These are phyloP conservation scores for Ceratocystis albifundus DNA, from an alignment of 2,329 filamentous ascomycete genomes.

Conservation along the genomic window DNA sequence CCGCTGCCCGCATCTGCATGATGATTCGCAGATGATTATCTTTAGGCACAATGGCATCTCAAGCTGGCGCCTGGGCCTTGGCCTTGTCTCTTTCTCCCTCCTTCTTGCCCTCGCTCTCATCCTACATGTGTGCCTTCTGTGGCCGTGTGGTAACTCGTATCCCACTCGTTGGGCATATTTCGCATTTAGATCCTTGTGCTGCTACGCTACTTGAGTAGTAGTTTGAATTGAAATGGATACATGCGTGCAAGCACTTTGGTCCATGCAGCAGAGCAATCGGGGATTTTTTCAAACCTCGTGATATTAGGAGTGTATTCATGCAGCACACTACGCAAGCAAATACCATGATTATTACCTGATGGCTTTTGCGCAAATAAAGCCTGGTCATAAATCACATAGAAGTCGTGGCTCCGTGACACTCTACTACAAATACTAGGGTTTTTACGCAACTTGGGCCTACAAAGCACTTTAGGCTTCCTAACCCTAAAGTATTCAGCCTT, in stretches of 20 bases:
- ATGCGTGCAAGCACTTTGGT: conserved; percentile 18
- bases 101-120: neutral
- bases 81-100: neutral
- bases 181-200: too few species aligned
- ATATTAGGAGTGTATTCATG: neutral
- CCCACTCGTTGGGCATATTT: conserved; percentile 6
- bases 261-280: neutral
- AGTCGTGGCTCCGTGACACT: too few species aligned
- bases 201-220: too few species aligned
- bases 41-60: conserved; percentile 10
- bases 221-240: neutral
- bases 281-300: neutral
- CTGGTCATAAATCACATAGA: neutral
- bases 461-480: neutral
- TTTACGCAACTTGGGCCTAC: neutral
- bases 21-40: conserved; percentile 13
- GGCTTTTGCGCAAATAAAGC: neutral
- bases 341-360: neutral
- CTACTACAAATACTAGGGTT: neutral
- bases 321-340: neutral
- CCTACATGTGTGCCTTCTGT: neutral
- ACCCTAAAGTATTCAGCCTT: neutral
- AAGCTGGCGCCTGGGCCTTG: conserved; percentile 3
- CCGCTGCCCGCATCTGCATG: conserved; percentile 8
- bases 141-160: neutral